Percentiles rank a stretch among this genome's conserved stretches.
These are phyloP conservation scores for Rhizophora mangle DNA, from an alignment of 345 rosid species.

Conservation along the genomic window DNA sequence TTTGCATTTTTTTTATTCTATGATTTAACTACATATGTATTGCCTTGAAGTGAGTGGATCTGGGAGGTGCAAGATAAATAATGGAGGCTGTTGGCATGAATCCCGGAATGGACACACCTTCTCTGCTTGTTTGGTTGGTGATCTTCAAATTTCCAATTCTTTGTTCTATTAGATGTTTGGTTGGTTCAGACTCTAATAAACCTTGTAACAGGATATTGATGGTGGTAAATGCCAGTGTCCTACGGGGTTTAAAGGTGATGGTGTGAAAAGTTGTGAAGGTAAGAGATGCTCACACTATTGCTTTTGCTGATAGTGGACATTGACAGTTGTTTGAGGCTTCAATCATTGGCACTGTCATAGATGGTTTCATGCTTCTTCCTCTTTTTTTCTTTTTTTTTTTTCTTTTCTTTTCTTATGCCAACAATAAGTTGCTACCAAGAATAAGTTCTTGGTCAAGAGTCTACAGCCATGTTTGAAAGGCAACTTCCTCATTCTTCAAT, in stretches of 20 bases:
- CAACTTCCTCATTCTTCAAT: slow-evolving; percentile 3
- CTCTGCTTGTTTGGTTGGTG: slow-evolving; percentile 75
- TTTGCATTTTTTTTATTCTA: background rate
- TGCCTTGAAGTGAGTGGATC: slow-evolving; percentile 55
- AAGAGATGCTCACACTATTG: slow-evolving; percentile 16
- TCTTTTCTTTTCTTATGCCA: too few species aligned
- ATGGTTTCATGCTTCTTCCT: too few species aligned
- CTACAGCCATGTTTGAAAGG: background rate
- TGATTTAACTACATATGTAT: background rate
- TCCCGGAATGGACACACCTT: slow-evolving; percentile 50
- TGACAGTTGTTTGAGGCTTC: background rate
- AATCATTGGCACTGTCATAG: background rate
- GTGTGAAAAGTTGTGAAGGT: slow-evolving; percentile 80
- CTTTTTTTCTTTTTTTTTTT: too few species aligned
- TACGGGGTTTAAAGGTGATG: slow-evolving; percentile 85
- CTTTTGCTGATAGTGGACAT: background rate
- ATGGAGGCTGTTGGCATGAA: slow-evolving; percentile 75
- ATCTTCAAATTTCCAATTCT: slow-evolving; percentile 4
- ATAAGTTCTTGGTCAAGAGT: too few species aligned
- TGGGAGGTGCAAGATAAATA: slow-evolving; percentile 61
- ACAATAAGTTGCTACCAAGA: too few species aligned
- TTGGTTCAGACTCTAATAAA: slow-evolving; percentile 17
- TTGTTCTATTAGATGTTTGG: background rate
- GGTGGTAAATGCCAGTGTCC: slow-evolving; percentile 83
- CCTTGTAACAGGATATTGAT: slow-evolving; percentile 56